Base-by-base conservation (phyloP, 208 protist species). In the Histomonas meleagridis region DNA sequence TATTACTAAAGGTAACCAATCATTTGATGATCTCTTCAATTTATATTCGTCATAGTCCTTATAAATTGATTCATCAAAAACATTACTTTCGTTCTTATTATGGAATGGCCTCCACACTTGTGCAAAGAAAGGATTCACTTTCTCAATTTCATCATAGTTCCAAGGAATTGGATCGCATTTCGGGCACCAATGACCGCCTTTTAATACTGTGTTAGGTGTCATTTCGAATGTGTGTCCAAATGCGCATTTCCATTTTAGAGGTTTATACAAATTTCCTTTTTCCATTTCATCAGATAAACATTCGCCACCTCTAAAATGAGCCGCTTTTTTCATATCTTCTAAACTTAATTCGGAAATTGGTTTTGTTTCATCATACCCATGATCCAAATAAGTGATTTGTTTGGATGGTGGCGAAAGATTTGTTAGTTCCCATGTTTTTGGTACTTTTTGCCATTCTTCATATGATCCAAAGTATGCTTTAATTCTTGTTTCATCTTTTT, bases 171-270 rank as follows among this genome's bases (percentile, higher is more conserved):
- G 1, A 48, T 32, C 32, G 18, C 76, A 86, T 18, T 55, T 3
- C 26, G 76, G 76, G 76, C 76, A 86, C 76, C 76, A 86, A 86
- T 86, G 76, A 10, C 76, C 76, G 16, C 76, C 76, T 16, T 26
- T 0, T 7, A 86, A 10, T 18, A 86, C 38, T 10, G 55, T 18
- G 2, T 3, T 32, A 57, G 76, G 76, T 28, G n/a, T 38, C 38
- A 46, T 46, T 38, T 51, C 32, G 76, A 86, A 86, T 38, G 18
- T n/a, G 7, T 49, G 9, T 32, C 38, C 40, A 49, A 40, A 18
- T 51, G 46, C 76, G 28, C 76, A 86, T 55, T 55, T 86, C 76
- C 76, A 86, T 55, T 14, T 55, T n/a, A 86, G 16, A 57, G 9
- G 7, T 65, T 65, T 28, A 26, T 86, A 32, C 12, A 86, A 43